Percentiles rank a stretch among this genome's conserved stretches.
These are phyloP conservation scores for Botrytis tulipae DNA, from an alignment of 2,329 filamentous ascomycete genomes.

Conservation along the genomic window DNA sequence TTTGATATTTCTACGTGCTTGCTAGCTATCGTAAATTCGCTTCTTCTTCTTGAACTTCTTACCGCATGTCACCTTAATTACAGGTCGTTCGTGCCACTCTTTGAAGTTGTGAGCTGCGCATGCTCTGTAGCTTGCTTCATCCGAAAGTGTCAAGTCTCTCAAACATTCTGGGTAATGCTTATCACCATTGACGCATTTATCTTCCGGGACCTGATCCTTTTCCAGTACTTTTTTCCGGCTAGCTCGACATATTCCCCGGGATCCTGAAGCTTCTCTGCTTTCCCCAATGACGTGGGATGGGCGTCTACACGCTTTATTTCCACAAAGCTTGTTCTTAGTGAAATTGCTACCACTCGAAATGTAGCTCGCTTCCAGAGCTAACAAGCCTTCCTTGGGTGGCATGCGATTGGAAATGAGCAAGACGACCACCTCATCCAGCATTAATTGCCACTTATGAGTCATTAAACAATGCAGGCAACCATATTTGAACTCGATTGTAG, in stretches of 20 bases:
- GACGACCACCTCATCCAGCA: neutral
- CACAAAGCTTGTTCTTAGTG: constrained; percentile 3
- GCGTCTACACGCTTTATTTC: neutral
- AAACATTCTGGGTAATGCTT: neutral
- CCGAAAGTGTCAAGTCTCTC: neutral
- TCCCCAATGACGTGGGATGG: constrained; percentile 1
- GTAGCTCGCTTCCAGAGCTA: neutral
- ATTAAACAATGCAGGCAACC: neutral
- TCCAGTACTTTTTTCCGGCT: neutral
- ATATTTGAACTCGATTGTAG: neutral
- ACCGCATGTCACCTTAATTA: neutral
- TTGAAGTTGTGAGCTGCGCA: neutral
- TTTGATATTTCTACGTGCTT: neutral
- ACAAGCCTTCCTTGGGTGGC: neutral
- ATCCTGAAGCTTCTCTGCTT: neutral
- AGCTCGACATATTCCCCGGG: neutral
- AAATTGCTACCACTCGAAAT: neutral
- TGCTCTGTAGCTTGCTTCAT: neutral
- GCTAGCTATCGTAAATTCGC: neutral
- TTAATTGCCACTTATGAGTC: neutral
- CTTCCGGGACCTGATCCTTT: no score
- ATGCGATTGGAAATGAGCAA: neutral
- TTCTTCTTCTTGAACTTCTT: neutral
- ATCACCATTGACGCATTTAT: neutral
- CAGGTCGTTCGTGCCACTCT: neutral